Percentiles rank a stretch among this genome's conserved stretches.
Conservation (phyloP, 345 rosid species). For the Psidium guajava region DNA sequence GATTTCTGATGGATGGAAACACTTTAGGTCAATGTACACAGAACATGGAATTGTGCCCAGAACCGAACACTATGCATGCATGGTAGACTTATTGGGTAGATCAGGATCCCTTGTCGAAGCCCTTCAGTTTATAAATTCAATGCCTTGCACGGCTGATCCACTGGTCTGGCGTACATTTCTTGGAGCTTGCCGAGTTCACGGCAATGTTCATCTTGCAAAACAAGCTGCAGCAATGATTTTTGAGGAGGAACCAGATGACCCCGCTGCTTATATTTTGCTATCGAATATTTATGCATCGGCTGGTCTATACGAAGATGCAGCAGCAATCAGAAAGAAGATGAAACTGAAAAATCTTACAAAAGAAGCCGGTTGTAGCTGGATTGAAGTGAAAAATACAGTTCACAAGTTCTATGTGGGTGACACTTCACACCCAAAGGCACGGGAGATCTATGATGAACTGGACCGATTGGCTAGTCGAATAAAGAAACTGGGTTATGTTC, state of each 20-base stretch:
- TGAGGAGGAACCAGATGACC: background rate
- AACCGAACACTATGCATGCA: conserved; percentile 48
- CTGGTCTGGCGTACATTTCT: conserved; percentile 61
- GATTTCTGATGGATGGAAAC: conserved; percentile 54
- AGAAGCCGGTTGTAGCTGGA: background rate
- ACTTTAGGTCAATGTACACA: conserved; percentile 45
- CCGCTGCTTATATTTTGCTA: background rate
- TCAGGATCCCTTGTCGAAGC: background rate
- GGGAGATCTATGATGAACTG: background rate
- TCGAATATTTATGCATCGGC: background rate
- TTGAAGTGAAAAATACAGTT: background rate
- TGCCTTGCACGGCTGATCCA: conserved; percentile 18
- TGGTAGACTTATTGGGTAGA: background rate
- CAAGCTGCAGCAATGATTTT: background rate
- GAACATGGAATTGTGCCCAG: conserved; percentile 46
- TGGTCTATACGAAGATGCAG: background rate
- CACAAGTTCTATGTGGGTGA: background rate
- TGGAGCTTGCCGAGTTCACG: conserved; percentile 58
- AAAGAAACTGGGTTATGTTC: background rate
- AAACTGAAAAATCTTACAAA: background rate
- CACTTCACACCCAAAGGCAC: background rate
- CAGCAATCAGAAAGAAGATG: background rate
- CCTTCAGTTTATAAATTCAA: background rate
- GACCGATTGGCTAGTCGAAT: background rate
- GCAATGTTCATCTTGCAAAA: conserved; percentile 29